These are phyloP conservation scores for Albifimbria verrucaria DNA, from an alignment of 2,329 filamentous ascomycete genomes.

Conservation along the genomic window DNA sequence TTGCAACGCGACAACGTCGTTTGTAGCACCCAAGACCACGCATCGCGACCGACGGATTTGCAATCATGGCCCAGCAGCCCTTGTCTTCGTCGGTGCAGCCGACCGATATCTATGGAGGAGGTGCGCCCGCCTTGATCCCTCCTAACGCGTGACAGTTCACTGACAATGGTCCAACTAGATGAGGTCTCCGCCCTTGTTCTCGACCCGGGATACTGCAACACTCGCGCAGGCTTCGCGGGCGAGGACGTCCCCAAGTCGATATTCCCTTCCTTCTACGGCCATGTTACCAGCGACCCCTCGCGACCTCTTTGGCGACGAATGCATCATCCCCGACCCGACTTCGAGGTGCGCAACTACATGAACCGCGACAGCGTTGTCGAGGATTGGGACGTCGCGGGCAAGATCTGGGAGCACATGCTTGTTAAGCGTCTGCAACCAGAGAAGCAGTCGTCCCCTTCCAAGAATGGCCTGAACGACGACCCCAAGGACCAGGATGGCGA, in stretches of 20 bases:
- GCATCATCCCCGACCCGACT: constrained; percentile 72
- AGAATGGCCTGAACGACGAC: constrained; percentile 76
- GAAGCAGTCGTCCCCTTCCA: constrained; percentile 64
- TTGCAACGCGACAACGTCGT: neutral
- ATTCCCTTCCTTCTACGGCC: constrained; percentile 84
- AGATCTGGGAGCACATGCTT: constrained; percentile 90
- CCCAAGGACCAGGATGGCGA: constrained; percentile 57
- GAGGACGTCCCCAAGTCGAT: constrained; percentile 96
- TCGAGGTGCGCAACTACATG: constrained; percentile 92
- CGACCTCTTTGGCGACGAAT: constrained; percentile 85
- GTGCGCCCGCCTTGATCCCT: constrained; percentile 30
- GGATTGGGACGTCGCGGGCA: constrained; percentile 90
- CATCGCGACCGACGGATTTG: neutral
- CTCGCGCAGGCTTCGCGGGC: constrained; percentile 92
- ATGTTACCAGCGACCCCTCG: constrained; percentile 43
- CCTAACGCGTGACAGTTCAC: neutral
- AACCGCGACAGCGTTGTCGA: constrained; percentile 84
- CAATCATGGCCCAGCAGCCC: constrained; percentile 53
- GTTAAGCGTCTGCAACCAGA: constrained; percentile 82
- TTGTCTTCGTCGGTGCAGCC: constrained; percentile 54
- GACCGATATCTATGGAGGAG: constrained; percentile 62
- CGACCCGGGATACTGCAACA: constrained; percentile 87
- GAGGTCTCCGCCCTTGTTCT: constrained; percentile 97
- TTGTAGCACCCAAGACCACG: neutral
- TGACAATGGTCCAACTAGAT: constrained; percentile 52